A percentile compares a stretch with the other conserved stretches of the same genome.
Evolutionary conservation across 148 eudicot species (phyloP).

Genomic region (Chenopodium suecicum): DNA sequence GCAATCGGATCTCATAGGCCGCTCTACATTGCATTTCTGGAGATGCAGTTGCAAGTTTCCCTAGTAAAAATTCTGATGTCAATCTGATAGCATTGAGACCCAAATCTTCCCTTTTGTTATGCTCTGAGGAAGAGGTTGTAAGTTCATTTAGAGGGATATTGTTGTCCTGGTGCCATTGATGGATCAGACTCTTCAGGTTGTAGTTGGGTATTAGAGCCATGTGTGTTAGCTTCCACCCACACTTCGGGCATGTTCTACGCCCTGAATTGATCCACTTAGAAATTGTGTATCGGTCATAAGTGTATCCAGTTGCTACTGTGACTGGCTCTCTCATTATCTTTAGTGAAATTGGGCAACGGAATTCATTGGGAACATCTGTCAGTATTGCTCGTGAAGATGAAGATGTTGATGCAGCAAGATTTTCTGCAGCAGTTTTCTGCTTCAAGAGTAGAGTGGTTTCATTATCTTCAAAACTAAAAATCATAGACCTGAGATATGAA

Average conservation of each 20-base stretch:
- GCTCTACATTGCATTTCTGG: constrained; percentile 50
- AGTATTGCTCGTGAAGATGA: constrained; percentile 28
- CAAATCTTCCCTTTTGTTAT: constrained; percentile 31
- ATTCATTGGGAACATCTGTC: constrained; percentile 50
- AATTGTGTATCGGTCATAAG: constrained; percentile 56
- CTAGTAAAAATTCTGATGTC: constrained; percentile 54
- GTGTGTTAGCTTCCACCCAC: constrained; percentile 53
- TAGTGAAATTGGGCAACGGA: constrained; percentile 62
- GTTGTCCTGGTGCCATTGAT: constrained; percentile 59
- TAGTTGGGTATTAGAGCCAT: constrained; percentile 61
- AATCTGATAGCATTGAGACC: constrained; percentile 39
- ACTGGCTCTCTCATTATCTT: constrained; percentile 68
- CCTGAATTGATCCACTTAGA: constrained; percentile 63
- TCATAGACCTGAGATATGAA: constrained; percentile 37
- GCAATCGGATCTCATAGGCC: constrained; percentile 57
- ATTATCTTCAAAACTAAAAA: constrained; percentile 28
- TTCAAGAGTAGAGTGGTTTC: constrained; percentile 11
- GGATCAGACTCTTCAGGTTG: constrained; percentile 47
- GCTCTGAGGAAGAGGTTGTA: constrained; percentile 33
- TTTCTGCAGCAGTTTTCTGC: constrained; percentile 23
- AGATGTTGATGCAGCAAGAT: constrained; percentile 20
- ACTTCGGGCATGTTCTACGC: constrained; percentile 62
- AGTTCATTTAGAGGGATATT: constrained; percentile 26
- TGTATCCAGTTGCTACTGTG: constrained; percentile 61
- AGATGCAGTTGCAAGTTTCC: constrained; percentile 56